phyloP scores from a whole-genome alignment of 441 rosid genomes.

The Gossypium schwendimanii region DNA sequence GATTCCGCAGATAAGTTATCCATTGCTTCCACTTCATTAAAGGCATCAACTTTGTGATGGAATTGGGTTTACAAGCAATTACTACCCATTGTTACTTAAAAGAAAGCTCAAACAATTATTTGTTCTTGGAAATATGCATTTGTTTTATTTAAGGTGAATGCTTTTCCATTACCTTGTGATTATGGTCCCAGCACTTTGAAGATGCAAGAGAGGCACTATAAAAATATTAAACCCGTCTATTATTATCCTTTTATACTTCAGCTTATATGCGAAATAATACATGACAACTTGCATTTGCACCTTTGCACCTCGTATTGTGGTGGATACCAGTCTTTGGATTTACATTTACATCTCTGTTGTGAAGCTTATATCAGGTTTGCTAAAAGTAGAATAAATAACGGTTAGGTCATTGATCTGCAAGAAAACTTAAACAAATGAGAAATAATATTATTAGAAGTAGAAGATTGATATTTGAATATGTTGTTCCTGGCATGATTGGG shows the following conservation, averaged over 20 bases:
- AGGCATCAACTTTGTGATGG: too few relatives aligned
- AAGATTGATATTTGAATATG: not conserved
- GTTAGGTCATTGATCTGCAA: not conserved
- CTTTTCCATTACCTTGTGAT: too few relatives aligned
- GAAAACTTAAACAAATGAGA: not conserved
- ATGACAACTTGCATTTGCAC: not conserved
- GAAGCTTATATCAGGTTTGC: not conserved
- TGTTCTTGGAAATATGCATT: too few relatives aligned
- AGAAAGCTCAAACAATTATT: too few relatives aligned
- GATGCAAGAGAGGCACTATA: too few relatives aligned
- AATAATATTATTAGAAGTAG: not conserved
- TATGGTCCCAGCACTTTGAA: too few relatives aligned
- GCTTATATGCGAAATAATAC: not conserved
- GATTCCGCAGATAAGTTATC: too few relatives aligned
- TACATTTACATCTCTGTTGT: not conserved
- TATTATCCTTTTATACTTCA: not conserved
- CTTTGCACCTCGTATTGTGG: not conserved
- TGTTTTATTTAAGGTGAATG: too few relatives aligned
- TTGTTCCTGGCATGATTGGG: not conserved
- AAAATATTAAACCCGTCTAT: too few relatives aligned
- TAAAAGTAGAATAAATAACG: not conserved
- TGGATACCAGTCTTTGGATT: not conserved
- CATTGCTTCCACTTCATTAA: too few relatives aligned
- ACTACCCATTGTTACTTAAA: too few relatives aligned
- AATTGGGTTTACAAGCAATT: too few relatives aligned